Evolutionary conservation across 805 yeast species (phyloP).

Genomic region (Wickerhamiella kurtzmanii): DNA sequence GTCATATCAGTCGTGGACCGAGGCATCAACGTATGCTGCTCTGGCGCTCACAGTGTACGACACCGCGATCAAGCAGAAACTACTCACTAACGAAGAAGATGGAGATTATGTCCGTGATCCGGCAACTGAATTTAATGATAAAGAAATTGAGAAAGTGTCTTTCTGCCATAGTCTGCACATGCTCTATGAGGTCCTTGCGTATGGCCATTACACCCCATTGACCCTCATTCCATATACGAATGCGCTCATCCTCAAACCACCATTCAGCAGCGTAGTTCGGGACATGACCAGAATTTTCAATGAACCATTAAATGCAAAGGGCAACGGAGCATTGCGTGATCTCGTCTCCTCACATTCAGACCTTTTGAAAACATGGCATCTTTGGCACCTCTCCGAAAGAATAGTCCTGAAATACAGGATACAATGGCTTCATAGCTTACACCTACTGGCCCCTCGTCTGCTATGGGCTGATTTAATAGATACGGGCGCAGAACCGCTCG

Average conservation of each 20-base stretch:
- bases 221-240: neutral
- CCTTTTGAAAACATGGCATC: neutral
- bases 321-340: neutral
- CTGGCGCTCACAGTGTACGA: slow-evolving; percentile 4
- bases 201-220: neutral
- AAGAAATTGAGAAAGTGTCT: neutral
- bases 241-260: neutral
- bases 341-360: neutral
- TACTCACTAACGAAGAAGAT: neutral
- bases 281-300: neutral
- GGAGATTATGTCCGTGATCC: neutral
- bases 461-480: neutral
- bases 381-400: neutral
- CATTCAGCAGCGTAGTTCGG: neutral
- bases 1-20: slow-evolving; percentile 4
- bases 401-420: neutral
- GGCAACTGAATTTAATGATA: neutral
- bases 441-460: neutral
- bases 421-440: neutral
- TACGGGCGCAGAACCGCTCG: neutral
- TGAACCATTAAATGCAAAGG: neutral
- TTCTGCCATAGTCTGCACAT: neutral
- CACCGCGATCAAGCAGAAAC: neutral
- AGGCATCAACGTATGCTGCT: slow-evolving; percentile 10
- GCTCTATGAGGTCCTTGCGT: neutral